A percentile compares a stretch with the other conserved stretches of the same genome.
Evolutionary conservation across 495 filamentous ascomycete species (phyloP).

Genomic region (Tuber microsphaerosporum): DNA sequence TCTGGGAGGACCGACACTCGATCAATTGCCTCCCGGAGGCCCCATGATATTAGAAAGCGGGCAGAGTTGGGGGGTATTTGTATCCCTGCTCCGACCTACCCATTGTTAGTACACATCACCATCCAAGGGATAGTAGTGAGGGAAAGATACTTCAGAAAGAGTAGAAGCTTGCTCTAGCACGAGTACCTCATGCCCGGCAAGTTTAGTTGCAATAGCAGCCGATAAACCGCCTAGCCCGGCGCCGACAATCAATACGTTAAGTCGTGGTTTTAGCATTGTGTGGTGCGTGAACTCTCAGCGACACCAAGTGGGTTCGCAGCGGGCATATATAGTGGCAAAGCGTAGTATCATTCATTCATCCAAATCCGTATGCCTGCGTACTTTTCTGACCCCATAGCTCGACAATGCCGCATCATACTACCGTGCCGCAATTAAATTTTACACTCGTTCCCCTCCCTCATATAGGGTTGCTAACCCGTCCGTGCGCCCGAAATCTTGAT

Average conservation of each 20-base stretch:
- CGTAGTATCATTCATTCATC: not conserved
- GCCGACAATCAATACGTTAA: conserved; percentile 49
- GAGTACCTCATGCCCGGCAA: conserved; percentile 47
- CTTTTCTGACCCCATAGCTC: not conserved
- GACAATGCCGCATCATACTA: not conserved
- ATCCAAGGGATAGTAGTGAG: not conserved
- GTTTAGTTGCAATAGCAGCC: conserved; percentile 48
- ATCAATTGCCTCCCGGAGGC: conserved; percentile 25
- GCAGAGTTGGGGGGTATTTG: conserved; percentile 47
- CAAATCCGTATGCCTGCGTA: not conserved
- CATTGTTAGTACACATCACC: not conserved
- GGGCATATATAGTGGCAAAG: not conserved
- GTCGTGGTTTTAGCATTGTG: conserved; percentile 16
- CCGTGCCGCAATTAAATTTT: not conserved
- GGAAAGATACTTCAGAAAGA: conserved; percentile 46
- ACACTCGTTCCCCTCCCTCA: not conserved
- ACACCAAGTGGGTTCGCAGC: not conserved
- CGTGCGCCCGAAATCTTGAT: not conserved
- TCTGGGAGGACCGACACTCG: conserved; percentile 27
- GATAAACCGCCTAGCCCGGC: conserved; percentile 51
- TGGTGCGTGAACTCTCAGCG: not conserved
- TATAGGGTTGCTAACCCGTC: not conserved
- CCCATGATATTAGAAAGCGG: conserved; percentile 42
- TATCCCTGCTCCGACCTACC: conserved; percentile 47
- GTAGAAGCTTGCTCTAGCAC: conserved; percentile 48